Conservation (phyloP, 2,329 filamentous ascomycete species). For the Onygena corvina region DNA sequence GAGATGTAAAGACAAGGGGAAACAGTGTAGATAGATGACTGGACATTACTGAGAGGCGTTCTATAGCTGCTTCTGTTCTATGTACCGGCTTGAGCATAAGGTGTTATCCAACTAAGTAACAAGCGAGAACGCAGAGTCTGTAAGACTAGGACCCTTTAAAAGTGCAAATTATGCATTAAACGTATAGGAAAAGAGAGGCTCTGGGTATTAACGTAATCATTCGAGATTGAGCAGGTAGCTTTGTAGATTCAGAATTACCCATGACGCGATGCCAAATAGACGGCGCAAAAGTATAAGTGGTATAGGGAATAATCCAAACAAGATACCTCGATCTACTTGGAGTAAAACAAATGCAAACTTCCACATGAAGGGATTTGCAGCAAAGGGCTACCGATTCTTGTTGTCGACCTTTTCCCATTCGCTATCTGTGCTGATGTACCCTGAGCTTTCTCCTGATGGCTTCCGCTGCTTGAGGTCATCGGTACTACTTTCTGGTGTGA, state of each 20-base stretch:
- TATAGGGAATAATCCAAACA: constrained; percentile 4
- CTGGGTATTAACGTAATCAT: constrained; percentile 6
- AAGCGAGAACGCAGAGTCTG: neutral
- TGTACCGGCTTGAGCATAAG: neutral
- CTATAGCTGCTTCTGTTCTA: neutral
- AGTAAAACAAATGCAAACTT: constrained; percentile 9
- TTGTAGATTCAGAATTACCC: constrained; percentile 15
- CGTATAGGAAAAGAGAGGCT: too few relatives aligned
- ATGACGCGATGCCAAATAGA: constrained; percentile 13
- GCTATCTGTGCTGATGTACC: constrained; percentile 68
- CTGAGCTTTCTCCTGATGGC: constrained; percentile 36
- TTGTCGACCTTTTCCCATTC: constrained; percentile 96
- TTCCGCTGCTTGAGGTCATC: constrained; percentile 34
- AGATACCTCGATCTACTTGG: constrained; percentile 7
- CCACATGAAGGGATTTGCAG: neutral
- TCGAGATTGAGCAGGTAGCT: constrained; percentile 10
- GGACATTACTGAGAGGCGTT: neutral
- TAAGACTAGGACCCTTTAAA: constrained; percentile 3
- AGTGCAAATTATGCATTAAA: neutral
- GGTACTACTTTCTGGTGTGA: constrained; percentile 5
- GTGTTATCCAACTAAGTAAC: neutral
- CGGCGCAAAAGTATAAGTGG: constrained; percentile 3
- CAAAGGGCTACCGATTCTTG: constrained; percentile 37
- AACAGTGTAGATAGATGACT: too few relatives aligned
- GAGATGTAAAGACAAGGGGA: neutral